Evolutionary conservation across 805 yeast species (phyloP).

Genomic region (Suhomyces tanzawaensis): DNA sequence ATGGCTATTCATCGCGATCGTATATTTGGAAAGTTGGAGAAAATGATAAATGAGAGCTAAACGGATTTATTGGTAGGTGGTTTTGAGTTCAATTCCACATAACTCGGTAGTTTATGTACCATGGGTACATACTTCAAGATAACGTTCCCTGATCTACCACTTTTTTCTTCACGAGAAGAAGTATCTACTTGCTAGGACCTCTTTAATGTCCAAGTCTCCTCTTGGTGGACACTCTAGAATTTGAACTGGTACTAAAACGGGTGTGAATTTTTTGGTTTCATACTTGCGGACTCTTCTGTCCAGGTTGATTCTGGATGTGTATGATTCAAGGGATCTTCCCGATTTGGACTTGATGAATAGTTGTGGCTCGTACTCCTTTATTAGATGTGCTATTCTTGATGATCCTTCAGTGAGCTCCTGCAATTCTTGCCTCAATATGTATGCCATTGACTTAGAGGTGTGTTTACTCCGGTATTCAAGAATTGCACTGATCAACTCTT

Average conservation of each 20-base stretch:
- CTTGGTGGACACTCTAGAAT: constrained; percentile 26
- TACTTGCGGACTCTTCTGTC: neutral
- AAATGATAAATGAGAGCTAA: constrained; percentile 54
- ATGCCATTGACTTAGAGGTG: neutral
- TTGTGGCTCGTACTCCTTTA: constrained; percentile 22
- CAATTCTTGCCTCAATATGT: neutral
- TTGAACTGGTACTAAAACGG: constrained; percentile 29
- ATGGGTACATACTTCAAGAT: too few relatives aligned
- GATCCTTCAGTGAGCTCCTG: neutral
- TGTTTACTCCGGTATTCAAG: too few relatives aligned
- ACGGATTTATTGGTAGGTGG: too few relatives aligned
- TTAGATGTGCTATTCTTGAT: constrained; percentile 7
- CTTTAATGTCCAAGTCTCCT: constrained; percentile 32
- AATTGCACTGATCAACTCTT: constrained; percentile 1
- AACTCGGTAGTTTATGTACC: too few relatives aligned
- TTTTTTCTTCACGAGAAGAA: constrained; percentile 36
- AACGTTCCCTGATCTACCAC: too few relatives aligned
- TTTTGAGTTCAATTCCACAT: too few relatives aligned
- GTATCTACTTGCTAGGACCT: constrained; percentile 31
- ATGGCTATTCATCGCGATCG: constrained; percentile 62
- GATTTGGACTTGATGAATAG: constrained; percentile 15
- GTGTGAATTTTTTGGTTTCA: constrained; percentile 2
- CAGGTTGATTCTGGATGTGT: neutral
- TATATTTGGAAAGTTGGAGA: constrained; percentile 56
- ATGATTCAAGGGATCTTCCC: constrained; percentile 1